Base-by-base conservation (phyloP, 1,139 yeast genomes). In the Candida tropicalis region DNA sequence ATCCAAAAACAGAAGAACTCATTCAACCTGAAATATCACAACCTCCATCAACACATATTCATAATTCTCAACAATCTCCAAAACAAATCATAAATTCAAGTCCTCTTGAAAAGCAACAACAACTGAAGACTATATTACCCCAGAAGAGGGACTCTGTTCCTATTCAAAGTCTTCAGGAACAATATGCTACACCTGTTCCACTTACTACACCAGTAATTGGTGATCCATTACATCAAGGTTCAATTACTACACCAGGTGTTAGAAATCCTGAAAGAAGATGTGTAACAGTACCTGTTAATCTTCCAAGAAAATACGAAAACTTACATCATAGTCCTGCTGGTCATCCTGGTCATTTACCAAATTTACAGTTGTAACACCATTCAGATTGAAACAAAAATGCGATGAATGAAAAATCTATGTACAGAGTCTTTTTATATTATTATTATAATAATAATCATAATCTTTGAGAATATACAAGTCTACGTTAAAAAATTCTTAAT, bases 281-380 rank as follows among this genome's bases (percentile, higher is more conserved):
- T 22, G 13, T 40, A n/a, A 43, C 46, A 7, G 44, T 40, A 7
- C 46, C 46, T 24, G 29, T 38, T 10, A 35, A 20, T 9, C 20
- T 36, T 22, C 17, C 24, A 25, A 39, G 25, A 33, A 32, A 33
- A 33, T 33, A 15, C 9, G 33, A 27, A 10, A 17, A 17, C 15
- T 31, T 29, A 25, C 35, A 24, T 13, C 29, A 17, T 6, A 4
- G 13, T 18, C 15, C 39, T 12, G 23, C 16, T 9, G 18, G 18
- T 23, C 39, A 36, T 10, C 33, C 36, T 12, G 32, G 35, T 5
- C 32, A 38, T 33, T 31, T 38, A 23, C 36, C 35, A 23, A 31
- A 38, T 9, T 24, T 38, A 13, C 32, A 31, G 18, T 38, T 33
- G 15, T 36, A 36, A 13, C 17, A 10, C 5, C n/a, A 11, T 12